phyloP scores from a whole-genome alignment of 208 protist genomes.

The Trypanosoma theileri region DNA sequence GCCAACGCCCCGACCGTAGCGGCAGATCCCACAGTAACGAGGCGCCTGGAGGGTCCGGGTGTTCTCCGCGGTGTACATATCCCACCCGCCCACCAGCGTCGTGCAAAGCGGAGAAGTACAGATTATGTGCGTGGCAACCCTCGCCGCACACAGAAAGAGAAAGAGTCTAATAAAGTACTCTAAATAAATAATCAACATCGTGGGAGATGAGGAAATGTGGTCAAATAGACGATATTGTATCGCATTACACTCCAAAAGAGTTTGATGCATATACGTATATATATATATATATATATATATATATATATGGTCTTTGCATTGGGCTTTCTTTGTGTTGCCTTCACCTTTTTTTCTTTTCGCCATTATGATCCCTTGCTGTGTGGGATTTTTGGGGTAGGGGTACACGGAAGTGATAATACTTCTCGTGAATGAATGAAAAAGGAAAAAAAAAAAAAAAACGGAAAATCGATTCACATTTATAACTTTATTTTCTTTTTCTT shows the following conservation, averaged over 20 bases:
- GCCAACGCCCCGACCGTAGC: too few species aligned
- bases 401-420: background rate
- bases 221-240: too few species aligned
- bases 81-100: constrained; percentile 6
- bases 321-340: background rate
- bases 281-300: constrained; percentile 4
- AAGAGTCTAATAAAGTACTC: too few species aligned
- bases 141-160: too few species aligned
- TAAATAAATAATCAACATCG: background rate
- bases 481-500: constrained; percentile 16
- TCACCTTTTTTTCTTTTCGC: background rate
- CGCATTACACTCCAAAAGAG: too few species aligned
- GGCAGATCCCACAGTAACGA: background rate
- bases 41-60: constrained; percentile 19
- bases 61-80: constrained; percentile 26
- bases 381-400: too few species aligned
- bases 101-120: too few species aligned
- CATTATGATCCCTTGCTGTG: background rate
- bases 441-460: constrained; percentile 3
- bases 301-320: background rate
- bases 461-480: background rate
- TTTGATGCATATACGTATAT: background rate
- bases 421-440: constrained; percentile 1
- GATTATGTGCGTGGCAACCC: too few species aligned
- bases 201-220: background rate